Base-by-base conservation (phyloP, 805 yeast genomes). In the Lachancea cidri region DNA sequence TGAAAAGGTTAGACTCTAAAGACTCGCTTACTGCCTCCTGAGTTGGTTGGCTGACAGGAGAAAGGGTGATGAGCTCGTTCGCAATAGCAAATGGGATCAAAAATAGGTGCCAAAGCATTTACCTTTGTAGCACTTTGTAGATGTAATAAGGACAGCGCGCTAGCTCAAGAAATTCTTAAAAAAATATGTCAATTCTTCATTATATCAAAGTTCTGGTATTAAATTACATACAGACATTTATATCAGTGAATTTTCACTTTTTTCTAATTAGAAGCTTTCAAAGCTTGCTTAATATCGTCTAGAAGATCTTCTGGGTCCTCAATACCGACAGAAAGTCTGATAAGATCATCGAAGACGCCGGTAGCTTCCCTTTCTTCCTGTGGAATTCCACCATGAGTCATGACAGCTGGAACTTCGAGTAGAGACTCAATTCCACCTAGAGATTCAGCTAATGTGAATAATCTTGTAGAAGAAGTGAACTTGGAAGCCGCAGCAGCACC, bases 381-480 rank as follows among this genome's bases (percentile, higher is more conserved):
- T 57, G 93, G 87, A 63, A 86, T 86, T 60, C 95, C 95, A 42
- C 91, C 93, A 57, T 86, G 95, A 54, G 95, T 86, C 95, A 86
- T 86, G 43, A 79, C 77, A 35, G 95, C 93, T 32, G 95, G 96
- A 36, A 86, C 89, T 67, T 86, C 95, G 50, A 84, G 68, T 57
- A 86, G 71, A 6, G 89, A 81, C 70, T 86, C 95, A 48, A 86
- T 81, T 53, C 95, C 95, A 52, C 96, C 96, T 47, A 86, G 74
- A 16, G 95, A 85, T 69, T 87, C 95, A 43, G 95, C 95, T 58
- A 86, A 72, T 16, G 93, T 81, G 73, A 86, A 86, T 46, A 84
- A 60, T 68, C 81, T 77, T 48, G 94, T 84, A 35, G 78, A 58
- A 35, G 83, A 77, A 45, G 89, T 76, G 73, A 86, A 84, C 52